These are phyloP conservation scores for Hypoxylon sp. DNA, from an alignment of 2,329 filamentous ascomycete genomes.

Conservation along the genomic window DNA sequence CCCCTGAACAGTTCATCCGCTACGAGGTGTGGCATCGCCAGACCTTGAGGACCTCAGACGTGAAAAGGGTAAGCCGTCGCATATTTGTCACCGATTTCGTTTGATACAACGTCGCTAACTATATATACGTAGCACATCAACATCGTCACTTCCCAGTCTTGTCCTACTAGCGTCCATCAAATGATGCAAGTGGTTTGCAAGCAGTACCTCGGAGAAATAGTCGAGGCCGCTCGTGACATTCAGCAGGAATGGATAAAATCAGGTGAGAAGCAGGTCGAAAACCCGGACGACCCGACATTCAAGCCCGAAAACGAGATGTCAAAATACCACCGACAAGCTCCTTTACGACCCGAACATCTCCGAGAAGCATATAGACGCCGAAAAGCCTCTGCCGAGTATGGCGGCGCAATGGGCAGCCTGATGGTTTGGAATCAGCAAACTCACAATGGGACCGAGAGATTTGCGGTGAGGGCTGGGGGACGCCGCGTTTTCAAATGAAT, in stretches of 20 bases:
- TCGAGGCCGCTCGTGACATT: slow-evolving; percentile 77
- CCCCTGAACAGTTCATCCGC: slow-evolving; percentile 74
- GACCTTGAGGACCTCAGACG: slow-evolving; percentile 75
- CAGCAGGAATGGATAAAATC: slow-evolving; percentile 77
- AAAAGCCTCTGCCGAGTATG: slow-evolving; percentile 71
- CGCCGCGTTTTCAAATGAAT: slow-evolving; percentile 65
- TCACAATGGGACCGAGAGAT: slow-evolving; percentile 70
- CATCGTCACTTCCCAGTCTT: slow-evolving; percentile 83
- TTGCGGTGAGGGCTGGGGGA: slow-evolving; percentile 65
- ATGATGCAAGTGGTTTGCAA: slow-evolving; percentile 83
- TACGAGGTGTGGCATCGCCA: slow-evolving; percentile 79
- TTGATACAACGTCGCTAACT: slow-evolving; percentile 25
- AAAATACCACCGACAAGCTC: slow-evolving; percentile 61
- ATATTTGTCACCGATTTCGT: not conserved
- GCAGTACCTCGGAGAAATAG: slow-evolving; percentile 80
- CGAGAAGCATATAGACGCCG: slow-evolving; percentile 79
- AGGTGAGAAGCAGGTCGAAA: slow-evolving; percentile 68
- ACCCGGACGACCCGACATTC: slow-evolving; percentile 56
- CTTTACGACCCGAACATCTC: slow-evolving; percentile 79
- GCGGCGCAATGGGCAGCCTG: slow-evolving; percentile 68
- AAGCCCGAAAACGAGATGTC: slow-evolving; percentile 52
- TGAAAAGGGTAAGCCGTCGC: slow-evolving; percentile 68
- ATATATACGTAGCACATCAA: slow-evolving; percentile 72
- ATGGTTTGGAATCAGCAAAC: slow-evolving; percentile 72
- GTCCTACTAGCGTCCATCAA: slow-evolving; percentile 77